Evolutionary conservation across 495 filamentous ascomycete species (phyloP).

Genomic region (Patellaria atrata): DNA sequence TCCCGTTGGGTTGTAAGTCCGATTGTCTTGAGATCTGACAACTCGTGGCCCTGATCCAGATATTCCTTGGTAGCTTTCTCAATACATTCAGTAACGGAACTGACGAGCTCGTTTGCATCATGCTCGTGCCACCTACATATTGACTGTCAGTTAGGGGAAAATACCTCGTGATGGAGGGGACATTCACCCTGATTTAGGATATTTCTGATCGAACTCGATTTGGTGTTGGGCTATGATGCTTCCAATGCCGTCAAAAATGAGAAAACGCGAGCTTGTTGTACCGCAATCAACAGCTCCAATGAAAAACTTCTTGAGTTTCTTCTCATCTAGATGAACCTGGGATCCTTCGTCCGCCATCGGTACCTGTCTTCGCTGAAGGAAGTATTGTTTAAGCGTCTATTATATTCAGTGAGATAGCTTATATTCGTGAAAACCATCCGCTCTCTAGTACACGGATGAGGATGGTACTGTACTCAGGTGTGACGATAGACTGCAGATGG

Average conservation of each 20-base stretch:
- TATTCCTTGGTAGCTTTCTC: slow-evolving; percentile 66
- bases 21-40: slow-evolving; percentile 64
- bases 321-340: slow-evolving; percentile 13
- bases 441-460: too few relatives aligned
- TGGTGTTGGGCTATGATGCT: slow-evolving; percentile 77
- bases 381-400: too few relatives aligned
- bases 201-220: slow-evolving; percentile 79
- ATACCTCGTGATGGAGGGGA: slow-evolving; percentile 4
- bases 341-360: not conserved
- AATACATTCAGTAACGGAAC: slow-evolving; percentile 72
- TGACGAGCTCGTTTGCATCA: slow-evolving; percentile 65
- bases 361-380: too few relatives aligned
- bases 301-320: slow-evolving; percentile 29
- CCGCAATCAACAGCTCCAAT: slow-evolving; percentile 79
- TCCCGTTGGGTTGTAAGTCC: slow-evolving; percentile 94
- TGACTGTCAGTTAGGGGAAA: slow-evolving; percentile 4
- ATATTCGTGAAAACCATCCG: too few relatives aligned
- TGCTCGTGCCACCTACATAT: slow-evolving; percentile 80
- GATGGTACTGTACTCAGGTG: too few relatives aligned
- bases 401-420: too few relatives aligned
- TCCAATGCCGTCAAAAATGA: slow-evolving; percentile 76
- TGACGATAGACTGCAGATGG: too few relatives aligned
- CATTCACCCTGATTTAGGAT: slow-evolving; percentile 77
- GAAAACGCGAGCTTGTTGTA: slow-evolving; percentile 82
- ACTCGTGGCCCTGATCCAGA: slow-evolving; percentile 51